Percentiles rank a stretch among this genome's conserved stretches.
Evolutionary conservation across 1,284 basidiomycete species (phyloP).

Genomic region (Cystobasidiaceae sp.): DNA sequence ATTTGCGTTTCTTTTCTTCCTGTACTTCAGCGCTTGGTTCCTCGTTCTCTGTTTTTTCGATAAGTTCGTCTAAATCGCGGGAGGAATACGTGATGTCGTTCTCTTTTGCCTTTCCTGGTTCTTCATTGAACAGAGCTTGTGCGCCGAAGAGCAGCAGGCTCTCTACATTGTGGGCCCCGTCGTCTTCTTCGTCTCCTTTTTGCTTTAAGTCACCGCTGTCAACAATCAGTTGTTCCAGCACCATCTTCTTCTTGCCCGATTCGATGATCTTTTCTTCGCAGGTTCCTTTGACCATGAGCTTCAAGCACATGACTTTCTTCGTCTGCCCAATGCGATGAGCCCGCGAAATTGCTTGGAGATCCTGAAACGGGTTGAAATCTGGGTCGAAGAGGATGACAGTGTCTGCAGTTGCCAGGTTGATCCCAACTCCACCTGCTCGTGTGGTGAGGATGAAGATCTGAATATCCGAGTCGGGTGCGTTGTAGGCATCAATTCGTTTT

Average conservation of each 20-base stretch:
- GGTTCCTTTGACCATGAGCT: constrained; percentile 47
- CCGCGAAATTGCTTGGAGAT: constrained; percentile 48
- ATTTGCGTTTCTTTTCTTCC: constrained; percentile 18
- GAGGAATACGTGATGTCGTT: constrained; percentile 44
- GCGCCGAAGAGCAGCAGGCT: constrained; percentile 46
- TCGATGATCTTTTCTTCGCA: constrained; percentile 48
- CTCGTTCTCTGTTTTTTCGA: constrained; percentile 41
- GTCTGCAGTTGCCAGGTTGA: constrained; percentile 59
- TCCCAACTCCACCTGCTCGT: constrained; percentile 45
- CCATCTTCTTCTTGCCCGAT: constrained; percentile 44
- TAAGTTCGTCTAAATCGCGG: constrained; percentile 44
- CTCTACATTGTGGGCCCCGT: constrained; percentile 43
- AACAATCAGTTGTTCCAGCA: constrained; percentile 47
- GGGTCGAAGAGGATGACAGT: constrained; percentile 69
- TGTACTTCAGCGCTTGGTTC: constrained; percentile 31
- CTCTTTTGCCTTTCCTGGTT: constrained; percentile 41
- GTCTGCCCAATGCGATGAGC: constrained; percentile 49
- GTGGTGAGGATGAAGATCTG: constrained; percentile 46
- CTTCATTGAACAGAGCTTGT: constrained; percentile 45
- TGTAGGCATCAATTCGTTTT: constrained; percentile 76
- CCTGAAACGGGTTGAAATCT: constrained; percentile 47
- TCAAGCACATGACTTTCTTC: constrained; percentile 47
- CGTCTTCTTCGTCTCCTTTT: constrained; percentile 35
- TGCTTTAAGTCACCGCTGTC: constrained; percentile 37
- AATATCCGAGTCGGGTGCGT: constrained; percentile 68